These are phyloP conservation scores for Coemansia sp. DNA, from an alignment of 192 early-diverging fungal species.

Conservation along the genomic window DNA sequence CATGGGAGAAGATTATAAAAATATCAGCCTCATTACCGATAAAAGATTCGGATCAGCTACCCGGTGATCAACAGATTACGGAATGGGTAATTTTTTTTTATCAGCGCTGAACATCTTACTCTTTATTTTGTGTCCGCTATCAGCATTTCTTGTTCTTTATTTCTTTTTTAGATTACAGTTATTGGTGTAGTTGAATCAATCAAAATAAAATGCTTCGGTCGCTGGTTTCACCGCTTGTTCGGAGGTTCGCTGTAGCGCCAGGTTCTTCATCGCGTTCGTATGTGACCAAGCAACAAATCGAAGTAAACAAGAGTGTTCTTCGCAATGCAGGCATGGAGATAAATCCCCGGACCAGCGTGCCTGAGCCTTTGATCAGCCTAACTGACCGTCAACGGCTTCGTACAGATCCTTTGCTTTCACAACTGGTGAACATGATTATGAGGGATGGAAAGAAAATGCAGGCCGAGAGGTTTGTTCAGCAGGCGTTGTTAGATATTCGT, in stretches of 20 bases:
- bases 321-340: conserved; percentile 18
- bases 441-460: conserved; percentile 84
- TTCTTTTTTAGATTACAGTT: neutral
- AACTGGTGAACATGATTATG: conserved; percentile 91
- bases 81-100: neutral
- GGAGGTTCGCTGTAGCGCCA: neutral
- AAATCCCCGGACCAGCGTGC: conserved; percentile 21
- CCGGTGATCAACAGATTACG: too few species aligned
- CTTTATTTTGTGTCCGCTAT: too few species aligned
- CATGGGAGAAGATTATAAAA: neutral
- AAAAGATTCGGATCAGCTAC: too few species aligned
- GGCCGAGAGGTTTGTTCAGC: conserved; percentile 66
- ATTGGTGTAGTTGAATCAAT: neutral
- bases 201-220: conserved; percentile 13
- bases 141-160: neutral
- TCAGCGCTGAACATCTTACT: neutral
- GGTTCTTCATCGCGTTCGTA: conserved; percentile 12
- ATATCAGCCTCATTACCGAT: neutral
- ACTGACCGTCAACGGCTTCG: conserved; percentile 47
- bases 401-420: conserved; percentile 67
- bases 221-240: conserved; percentile 4
- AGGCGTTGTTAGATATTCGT: conserved; percentile 70
- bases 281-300: conserved; percentile 30
- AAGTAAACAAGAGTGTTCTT: conserved; percentile 15
- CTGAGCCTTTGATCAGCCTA: conserved; percentile 28